Evolutionary conservation across 2,329 filamentous ascomycete genomes (phyloP), one percentile per base, ranked within the genome.

Genomic region (Xenoacremonium recifei): DNA sequence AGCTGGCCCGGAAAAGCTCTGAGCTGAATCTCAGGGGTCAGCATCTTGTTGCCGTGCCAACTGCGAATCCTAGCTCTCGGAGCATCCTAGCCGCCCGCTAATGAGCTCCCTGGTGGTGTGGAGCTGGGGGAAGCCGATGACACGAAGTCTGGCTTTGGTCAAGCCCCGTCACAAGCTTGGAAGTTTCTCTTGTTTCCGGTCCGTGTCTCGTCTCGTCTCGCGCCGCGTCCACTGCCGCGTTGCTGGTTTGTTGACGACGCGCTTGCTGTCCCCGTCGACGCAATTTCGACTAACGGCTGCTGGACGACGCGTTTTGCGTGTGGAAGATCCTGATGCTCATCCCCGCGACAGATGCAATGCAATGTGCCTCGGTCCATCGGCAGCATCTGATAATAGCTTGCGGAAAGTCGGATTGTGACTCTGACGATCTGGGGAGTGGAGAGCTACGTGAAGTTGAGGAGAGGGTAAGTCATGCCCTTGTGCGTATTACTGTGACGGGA

Each of bases 11-110:
- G 35, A 6, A 21, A 32, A 32, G 9, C 6, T 10, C 15, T 19
- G 32, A 34, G 32, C 17, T 18, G 32, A 34, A 25, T 32, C 30
- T 47, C 47, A 54, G 47, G 49, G 47, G 49, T 45, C 40, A 21
- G 42, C 38, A 13, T 19, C 18, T 21, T 33, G 58, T 61, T 60
- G 51, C 55, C 45, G 46, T 48, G 52, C 51, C 58, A 53, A 61
- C 57, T 37, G n/a, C n/a, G n/a, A n/a, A n/a, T n/a, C n/a, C n/a
- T n/a, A n/a, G n/a, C n/a, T n/a, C n/a, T n/a, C 6, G 16, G 35
- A 17, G 45, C 19, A 42, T 34, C 50, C 48, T 45, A 37, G 42
- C 35, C 32, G 29, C 25, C 32, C 36, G 45, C 52, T 49, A 42
- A 52, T 37, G 40, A 42, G 41, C 43, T 20, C 46, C 36, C 21